Percentiles rank a stretch among this genome's conserved stretches.
Evolutionary conservation across 2,329 filamentous ascomycete species (phyloP).

Genomic region (Intubia oerlemansii): DNA sequence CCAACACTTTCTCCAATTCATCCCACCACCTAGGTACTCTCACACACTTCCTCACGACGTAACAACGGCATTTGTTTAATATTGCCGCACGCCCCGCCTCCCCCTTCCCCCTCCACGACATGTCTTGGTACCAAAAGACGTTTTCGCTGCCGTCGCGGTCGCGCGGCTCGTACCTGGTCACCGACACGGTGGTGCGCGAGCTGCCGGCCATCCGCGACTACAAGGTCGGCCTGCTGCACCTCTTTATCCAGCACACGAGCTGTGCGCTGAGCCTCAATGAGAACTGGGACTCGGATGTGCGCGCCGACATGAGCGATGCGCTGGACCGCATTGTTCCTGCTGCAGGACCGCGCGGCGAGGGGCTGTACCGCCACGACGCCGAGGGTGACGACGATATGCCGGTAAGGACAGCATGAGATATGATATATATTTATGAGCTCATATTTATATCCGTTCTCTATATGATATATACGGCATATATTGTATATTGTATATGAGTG

Average conservation of each 20-base stretch:
- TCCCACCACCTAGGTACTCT: too few species aligned
- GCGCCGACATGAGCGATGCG: conserved; percentile 81
- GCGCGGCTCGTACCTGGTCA: conserved; percentile 79
- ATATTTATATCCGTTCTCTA: too few species aligned
- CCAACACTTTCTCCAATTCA: too few species aligned
- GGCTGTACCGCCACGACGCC: conserved; percentile 59
- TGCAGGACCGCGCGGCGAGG: conserved; percentile 43
- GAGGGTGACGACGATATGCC: conserved; percentile 94
- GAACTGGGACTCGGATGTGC: conserved; percentile 73
- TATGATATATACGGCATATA: too few species aligned
- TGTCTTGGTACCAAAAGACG: conserved; percentile 72
- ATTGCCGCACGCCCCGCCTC: too few species aligned
- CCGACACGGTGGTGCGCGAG: conserved; percentile 45
- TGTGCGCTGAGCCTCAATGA: conserved; percentile 85
- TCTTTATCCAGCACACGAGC: conserved; percentile 91
- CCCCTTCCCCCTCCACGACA: conserved; percentile 10
- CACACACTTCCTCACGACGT: too few species aligned
- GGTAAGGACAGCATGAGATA: too few species aligned
- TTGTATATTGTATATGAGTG: too few species aligned
- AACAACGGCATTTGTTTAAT: too few species aligned
- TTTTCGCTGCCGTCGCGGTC: conserved; percentile 57
- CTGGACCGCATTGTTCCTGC: conserved; percentile 77
- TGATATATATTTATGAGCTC: too few species aligned
- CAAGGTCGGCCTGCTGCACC: conserved; percentile 67
- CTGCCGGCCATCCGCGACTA: conserved; percentile 67